Conservation (phyloP, 495 filamentous ascomycete species). For the Penicillium coprophilum region DNA sequence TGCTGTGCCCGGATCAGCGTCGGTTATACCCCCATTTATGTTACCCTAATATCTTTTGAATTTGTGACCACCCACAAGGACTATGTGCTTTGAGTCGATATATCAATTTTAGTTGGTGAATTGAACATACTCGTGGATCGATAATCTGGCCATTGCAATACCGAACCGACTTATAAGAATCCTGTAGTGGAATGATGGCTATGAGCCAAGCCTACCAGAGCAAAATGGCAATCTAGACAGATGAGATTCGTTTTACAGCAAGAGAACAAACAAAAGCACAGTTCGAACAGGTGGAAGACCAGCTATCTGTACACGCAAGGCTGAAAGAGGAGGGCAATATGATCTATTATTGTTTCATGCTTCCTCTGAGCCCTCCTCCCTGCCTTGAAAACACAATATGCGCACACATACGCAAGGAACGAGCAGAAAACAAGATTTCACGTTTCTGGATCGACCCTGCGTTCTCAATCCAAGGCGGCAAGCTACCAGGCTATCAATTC, state of each 20-base stretch:
- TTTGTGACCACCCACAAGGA: neutral
- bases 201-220: constrained; percentile 7
- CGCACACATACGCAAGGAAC: constrained; percentile 22
- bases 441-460: constrained; percentile 16
- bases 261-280: constrained; percentile 39
- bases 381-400: constrained; percentile 35
- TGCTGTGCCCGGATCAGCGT: neutral
- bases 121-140: neutral
- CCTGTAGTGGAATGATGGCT: neutral
- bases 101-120: neutral
- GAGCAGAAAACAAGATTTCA: constrained; percentile 11
- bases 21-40: neutral
- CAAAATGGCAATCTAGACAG: constrained; percentile 32
- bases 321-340: constrained; percentile 24
- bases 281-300: constrained; percentile 45
- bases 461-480: constrained; percentile 31
- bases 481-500: constrained; percentile 17
- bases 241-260: constrained; percentile 37
- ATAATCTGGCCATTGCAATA: neutral
- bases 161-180: neutral
- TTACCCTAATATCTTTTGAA: neutral
- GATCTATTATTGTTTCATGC: constrained; percentile 31
- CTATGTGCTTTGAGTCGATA: neutral
- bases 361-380: constrained; percentile 23
- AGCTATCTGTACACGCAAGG: constrained; percentile 55